Conservation (phyloP, 1,284 basidiomycete genomes). For the Porogramme epimiltina region DNA sequence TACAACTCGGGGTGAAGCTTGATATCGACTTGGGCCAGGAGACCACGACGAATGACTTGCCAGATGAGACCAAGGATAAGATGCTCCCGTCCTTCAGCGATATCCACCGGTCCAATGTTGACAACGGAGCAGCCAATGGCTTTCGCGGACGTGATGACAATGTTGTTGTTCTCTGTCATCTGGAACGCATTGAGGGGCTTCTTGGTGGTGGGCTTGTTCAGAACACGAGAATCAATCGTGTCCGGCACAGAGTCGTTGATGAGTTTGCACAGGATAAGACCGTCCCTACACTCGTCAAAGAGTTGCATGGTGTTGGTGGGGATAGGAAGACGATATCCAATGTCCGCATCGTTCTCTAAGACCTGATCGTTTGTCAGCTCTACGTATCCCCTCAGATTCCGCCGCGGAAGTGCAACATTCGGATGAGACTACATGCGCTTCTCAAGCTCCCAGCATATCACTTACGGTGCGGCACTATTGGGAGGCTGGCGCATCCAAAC, state of each 20-base stretch:
- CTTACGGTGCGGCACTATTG: too few species aligned
- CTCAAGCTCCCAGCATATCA: too few species aligned
- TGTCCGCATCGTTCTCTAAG: slow-evolving; percentile 87
- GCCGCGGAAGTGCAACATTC: too few species aligned
- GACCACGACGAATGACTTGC: slow-evolving; percentile 95
- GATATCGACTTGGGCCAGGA: slow-evolving; percentile 95
- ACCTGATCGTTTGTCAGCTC: too few species aligned
- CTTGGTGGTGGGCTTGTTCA: slow-evolving; percentile 82
- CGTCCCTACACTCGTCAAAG: slow-evolving; percentile 96
- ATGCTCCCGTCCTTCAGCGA: slow-evolving; percentile 94
- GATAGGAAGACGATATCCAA: slow-evolving; percentile 85
- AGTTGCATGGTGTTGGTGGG: slow-evolving; percentile 99
- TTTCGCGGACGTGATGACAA: slow-evolving; percentile 95
- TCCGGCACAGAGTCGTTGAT: slow-evolving; percentile 99
- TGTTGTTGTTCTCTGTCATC: slow-evolving; percentile 99
- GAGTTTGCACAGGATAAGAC: slow-evolving; percentile 95
- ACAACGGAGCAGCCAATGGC: slow-evolving; percentile 98
- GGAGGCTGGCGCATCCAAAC: not conserved
- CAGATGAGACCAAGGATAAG: slow-evolving; percentile 98
- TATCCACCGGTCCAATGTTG: slow-evolving; percentile 94
- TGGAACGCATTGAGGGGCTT: slow-evolving; percentile 95
- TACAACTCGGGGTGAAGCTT: slow-evolving; percentile 98
- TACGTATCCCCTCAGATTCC: too few species aligned
- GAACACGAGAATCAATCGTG: slow-evolving; percentile 97
- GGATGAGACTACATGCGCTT: too few species aligned